phyloP scores from a whole-genome alignment of 257 asterid genomes.

The Craterostigma plantagineum region DNA sequence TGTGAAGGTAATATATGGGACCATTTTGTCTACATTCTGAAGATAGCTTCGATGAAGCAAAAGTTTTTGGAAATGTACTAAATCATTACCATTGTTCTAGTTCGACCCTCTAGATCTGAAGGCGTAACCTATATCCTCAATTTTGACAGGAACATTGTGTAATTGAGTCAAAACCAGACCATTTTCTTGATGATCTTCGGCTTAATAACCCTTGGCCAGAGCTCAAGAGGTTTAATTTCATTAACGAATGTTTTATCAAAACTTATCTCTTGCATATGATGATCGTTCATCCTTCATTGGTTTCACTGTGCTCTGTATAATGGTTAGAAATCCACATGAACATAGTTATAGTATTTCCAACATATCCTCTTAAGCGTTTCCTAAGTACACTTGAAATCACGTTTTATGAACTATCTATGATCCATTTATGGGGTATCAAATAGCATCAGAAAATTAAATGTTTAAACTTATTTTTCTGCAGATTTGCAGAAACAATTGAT shows the following conservation, averaged over 20 bases:
- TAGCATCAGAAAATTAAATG: not conserved
- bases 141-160: conserved; percentile 81
- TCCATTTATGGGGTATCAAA: no score
- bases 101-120: no score
- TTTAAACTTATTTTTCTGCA: conserved; percentile 12
- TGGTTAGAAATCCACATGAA: no score
- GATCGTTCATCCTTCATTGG: not conserved
- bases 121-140: no score
- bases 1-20: conserved; percentile 42
- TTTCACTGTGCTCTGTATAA: no score
- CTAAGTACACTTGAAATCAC: no score
- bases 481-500: conserved; percentile 73
- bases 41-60: conserved; percentile 6
- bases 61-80: not conserved
- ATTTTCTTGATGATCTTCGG: conserved; percentile 83
- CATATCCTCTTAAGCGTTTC: no score
- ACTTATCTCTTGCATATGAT: not conserved
- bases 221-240: conserved; percentile 68
- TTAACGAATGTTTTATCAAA: not conserved
- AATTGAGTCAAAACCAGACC: conserved; percentile 91
- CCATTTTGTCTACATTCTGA: not conserved
- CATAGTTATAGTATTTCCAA: no score
- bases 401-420: no score
- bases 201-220: conserved; percentile 92
- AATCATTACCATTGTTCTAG: not conserved